A percentile compares a stretch with the other conserved stretches of the same genome.
These are phyloP conservation scores for Tolypocladium nubicola DNA, from an alignment of 2,329 filamentous ascomycete species.

Conservation along the genomic window DNA sequence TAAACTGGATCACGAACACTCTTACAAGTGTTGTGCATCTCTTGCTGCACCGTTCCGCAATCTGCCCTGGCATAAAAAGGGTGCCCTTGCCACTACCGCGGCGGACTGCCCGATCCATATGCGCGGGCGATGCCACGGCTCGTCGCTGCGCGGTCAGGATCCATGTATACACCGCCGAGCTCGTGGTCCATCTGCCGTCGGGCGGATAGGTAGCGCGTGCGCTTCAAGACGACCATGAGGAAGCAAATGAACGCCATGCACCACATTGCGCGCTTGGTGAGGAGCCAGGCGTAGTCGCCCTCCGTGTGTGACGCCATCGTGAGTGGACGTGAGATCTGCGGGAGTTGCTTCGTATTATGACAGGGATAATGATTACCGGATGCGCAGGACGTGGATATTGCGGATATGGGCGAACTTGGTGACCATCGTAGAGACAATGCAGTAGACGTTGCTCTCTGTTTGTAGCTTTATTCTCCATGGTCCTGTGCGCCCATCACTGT, in stretches of 20 bases:
- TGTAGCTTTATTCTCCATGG: neutral
- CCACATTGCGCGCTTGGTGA: neutral
- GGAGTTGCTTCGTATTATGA: neutral
- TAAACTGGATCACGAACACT: neutral
- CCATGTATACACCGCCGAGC: neutral
- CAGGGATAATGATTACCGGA: neutral
- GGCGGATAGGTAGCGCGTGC: neutral
- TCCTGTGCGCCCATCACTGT: neutral
- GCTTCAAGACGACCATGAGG: neutral
- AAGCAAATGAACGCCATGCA: neutral
- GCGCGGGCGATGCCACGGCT: neutral
- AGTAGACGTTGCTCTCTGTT: neutral
- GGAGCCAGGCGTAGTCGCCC: neutral
- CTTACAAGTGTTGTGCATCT: neutral
- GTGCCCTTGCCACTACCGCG: neutral
- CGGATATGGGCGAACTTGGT: neutral
- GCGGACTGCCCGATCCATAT: neutral
- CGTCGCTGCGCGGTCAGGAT: neutral
- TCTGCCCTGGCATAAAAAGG: too few relatives aligned
- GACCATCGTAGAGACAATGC: neutral
- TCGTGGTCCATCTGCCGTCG: neutral
- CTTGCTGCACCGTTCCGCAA: neutral
- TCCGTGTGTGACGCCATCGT: neutral
- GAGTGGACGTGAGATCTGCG: neutral
- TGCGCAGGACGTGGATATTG: neutral